phyloP scores from a whole-genome alignment of 352 stramenopile genomes.

The Globisporangium polare region DNA sequence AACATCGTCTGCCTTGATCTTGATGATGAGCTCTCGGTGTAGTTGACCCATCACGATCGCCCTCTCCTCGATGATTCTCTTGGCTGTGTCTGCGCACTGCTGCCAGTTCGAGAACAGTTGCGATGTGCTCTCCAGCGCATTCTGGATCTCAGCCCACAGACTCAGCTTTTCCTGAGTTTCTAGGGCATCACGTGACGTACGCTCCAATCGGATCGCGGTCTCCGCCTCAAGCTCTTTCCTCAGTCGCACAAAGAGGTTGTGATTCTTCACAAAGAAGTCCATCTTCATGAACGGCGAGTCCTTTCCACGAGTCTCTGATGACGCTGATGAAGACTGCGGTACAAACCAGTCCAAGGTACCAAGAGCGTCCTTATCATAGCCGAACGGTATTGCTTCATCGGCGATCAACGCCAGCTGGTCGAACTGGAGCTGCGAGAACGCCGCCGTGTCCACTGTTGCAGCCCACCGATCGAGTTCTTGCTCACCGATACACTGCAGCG shows the following conservation, averaged over 20 bases:
- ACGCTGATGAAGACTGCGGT: neutral
- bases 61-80: conserved; percentile 1
- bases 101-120: conserved; percentile 3
- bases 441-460: conserved; percentile 25
- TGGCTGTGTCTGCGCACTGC: neutral
- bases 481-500: conserved; percentile 23
- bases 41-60: neutral
- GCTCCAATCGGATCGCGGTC: conserved; percentile 20
- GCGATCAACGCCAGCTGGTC: conserved; percentile 53
- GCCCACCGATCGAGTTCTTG: conserved; percentile 25
- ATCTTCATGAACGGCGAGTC: conserved; percentile 26
- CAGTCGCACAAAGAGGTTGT: conserved; percentile 35
- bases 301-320: neutral
- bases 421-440: conserved; percentile 46
- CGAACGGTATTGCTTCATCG: conserved; percentile 22
- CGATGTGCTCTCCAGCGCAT: conserved; percentile 7
- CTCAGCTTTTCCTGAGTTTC: conserved; percentile 26
- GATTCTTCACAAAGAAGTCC: conserved; percentile 35
- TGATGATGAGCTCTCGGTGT: neutral
- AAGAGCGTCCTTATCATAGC: conserved; percentile 24
- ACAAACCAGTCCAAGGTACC: conserved; percentile 31
- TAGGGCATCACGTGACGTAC: conserved; percentile 17
- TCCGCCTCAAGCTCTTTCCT: conserved; percentile 31
- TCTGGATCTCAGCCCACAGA: conserved; percentile 16
- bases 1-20: neutral